Percentiles rank a stretch among this genome's conserved stretches.
phyloP scores from a whole-genome alignment of 306 rosid genomes.

The Acmispon strigosus region DNA sequence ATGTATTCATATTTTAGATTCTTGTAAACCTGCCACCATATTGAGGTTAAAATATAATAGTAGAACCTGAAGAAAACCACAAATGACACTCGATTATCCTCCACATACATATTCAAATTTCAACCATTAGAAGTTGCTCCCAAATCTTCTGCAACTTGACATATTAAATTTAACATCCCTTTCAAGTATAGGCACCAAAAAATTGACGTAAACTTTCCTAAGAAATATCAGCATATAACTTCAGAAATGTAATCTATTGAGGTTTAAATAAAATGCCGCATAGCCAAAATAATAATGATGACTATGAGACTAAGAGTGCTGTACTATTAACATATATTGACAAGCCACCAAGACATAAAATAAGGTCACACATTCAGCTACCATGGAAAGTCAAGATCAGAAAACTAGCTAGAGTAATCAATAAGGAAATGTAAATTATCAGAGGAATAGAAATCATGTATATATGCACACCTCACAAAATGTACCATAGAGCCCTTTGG shows the following conservation, averaged over 20 bases:
- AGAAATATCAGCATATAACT: background rate
- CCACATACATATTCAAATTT: background rate
- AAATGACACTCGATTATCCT: background rate
- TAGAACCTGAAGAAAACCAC: background rate
- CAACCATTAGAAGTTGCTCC: background rate
- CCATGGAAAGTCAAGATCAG: background rate
- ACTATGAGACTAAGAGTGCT: background rate
- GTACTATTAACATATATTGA: background rate
- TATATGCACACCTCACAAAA: conserved; percentile 67
- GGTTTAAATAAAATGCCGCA: background rate
- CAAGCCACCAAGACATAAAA: background rate
- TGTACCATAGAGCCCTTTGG: conserved; percentile 82
- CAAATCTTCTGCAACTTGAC: background rate
- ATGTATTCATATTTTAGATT: background rate
- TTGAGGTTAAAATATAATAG: background rate
- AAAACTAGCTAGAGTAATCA: background rate
- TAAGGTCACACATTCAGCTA: background rate
- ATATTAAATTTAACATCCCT: background rate
- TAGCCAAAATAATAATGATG: conserved; percentile 1
- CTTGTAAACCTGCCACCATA: background rate
- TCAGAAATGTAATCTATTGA: background rate
- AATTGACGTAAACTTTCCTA: background rate
- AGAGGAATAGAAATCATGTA: background rate
- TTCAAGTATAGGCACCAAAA: background rate
- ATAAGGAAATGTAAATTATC: background rate